These are phyloP conservation scores for Moniliophthora roreri DNA, from an alignment of 1,284 basidiomycete species.

Conservation along the genomic window DNA sequence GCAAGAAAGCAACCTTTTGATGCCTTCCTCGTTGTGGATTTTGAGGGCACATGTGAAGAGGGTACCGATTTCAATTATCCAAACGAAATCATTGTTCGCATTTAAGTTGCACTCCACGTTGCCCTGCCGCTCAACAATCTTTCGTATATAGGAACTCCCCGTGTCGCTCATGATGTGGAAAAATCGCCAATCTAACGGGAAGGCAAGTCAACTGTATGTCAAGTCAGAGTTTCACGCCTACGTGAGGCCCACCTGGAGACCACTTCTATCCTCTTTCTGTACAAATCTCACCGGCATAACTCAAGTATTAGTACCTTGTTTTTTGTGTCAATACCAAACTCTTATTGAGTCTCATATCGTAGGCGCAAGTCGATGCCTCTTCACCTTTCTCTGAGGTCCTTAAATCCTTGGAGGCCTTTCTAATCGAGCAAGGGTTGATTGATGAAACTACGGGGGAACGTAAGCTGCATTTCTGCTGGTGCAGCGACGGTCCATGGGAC, in stretches of 20 bases:
- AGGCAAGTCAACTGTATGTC: constrained; percentile 59
- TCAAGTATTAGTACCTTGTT: constrained; percentile 58
- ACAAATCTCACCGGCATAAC: constrained; percentile 87
- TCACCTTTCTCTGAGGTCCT: constrained; percentile 78
- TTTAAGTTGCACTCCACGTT: constrained; percentile 13
- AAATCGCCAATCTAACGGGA: constrained; percentile 53
- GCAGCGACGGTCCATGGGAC: constrained; percentile 81
- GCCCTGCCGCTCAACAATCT: constrained; percentile 8
- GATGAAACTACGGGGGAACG: constrained; percentile 54
- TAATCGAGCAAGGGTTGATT: constrained; percentile 66
- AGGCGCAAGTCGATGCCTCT: constrained; percentile 81
- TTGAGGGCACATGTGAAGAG: constrained; percentile 86
- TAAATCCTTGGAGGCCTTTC: constrained; percentile 63
- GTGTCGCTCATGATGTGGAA: constrained; percentile 87
- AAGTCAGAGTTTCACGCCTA: constrained; percentile 85
- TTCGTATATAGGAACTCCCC: constrained; percentile 84
- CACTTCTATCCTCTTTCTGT: constrained; percentile 82
- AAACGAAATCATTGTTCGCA: constrained; percentile 90
- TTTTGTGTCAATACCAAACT: background rate
- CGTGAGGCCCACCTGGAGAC: constrained; percentile 87
- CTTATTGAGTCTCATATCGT: constrained; percentile 15
- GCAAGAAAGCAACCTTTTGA: constrained; percentile 59
- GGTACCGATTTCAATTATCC: constrained; percentile 73
- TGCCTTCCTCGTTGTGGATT: constrained; percentile 77
- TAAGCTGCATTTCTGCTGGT: constrained; percentile 69